Conservation (phyloP, 2,329 filamentous ascomycete genomes). For the Biscogniauxia marginata region DNA sequence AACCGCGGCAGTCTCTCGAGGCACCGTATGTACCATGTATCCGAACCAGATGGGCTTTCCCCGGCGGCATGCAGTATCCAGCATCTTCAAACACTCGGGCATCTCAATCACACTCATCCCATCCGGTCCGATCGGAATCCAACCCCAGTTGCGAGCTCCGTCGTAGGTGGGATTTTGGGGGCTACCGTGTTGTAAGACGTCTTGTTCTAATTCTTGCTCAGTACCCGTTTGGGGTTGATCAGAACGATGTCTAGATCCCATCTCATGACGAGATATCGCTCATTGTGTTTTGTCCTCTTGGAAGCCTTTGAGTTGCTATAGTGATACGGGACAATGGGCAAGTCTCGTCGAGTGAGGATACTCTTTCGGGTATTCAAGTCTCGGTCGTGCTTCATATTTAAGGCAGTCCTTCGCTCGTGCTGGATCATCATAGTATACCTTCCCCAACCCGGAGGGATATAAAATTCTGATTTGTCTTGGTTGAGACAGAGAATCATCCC, state of each 20-base stretch:
- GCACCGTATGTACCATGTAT: neutral
- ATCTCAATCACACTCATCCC: neutral
- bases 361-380: neutral
- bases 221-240: neutral
- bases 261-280: neutral
- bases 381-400: neutral
- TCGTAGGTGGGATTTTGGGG: neutral
- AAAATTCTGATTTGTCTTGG: neutral
- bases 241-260: neutral
- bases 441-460: neutral
- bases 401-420: neutral
- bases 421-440: neutral
- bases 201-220: neutral
- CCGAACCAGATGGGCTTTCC: neutral
- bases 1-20: neutral
- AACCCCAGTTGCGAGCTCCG: neutral
- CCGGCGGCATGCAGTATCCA: neutral
- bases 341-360: neutral
- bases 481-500: neutral
- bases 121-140: neutral
- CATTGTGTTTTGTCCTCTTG: neutral
- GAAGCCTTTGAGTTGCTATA: neutral
- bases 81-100: neutral
- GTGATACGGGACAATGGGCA: neutral
- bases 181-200: neutral